phyloP scores from a whole-genome alignment of 208 protist genomes.

The Porcisia deanei region DNA sequence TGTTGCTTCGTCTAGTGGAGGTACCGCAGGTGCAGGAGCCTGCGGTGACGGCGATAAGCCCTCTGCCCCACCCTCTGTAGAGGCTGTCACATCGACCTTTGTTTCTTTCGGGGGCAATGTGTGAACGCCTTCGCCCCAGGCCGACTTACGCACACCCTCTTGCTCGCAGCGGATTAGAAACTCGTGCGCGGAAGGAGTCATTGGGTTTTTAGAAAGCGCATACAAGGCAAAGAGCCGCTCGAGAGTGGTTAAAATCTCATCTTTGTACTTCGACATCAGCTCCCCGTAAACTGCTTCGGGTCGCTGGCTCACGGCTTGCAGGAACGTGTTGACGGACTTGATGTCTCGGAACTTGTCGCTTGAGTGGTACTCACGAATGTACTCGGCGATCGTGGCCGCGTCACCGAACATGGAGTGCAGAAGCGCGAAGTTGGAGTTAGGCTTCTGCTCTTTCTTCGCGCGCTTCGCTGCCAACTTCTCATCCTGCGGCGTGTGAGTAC shows the following conservation, averaged over 20 bases:
- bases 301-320: conserved; percentile 71
- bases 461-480: conserved; percentile 27
- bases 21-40: not conserved
- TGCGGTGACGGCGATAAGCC: not conserved
- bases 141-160: conserved; percentile 55
- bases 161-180: conserved; percentile 87
- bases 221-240: conserved; percentile 69
- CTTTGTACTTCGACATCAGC: conserved; percentile 56
- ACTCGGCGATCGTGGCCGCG: conserved; percentile 56
- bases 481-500: conserved; percentile 14
- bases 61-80: not conserved
- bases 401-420: conserved; percentile 47
- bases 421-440: conserved; percentile 59
- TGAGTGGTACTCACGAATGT: conserved; percentile 49
- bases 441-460: conserved; percentile 43
- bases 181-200: conserved; percentile 65
- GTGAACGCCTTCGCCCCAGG: conserved; percentile 37
- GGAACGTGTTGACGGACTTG: conserved; percentile 65
- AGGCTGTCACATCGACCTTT: not conserved
- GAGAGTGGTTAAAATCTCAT: conserved; percentile 50
- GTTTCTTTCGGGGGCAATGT: conserved; percentile 20
- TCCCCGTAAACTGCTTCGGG: conserved; percentile 44
- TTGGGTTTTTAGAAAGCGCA: conserved; percentile 36
- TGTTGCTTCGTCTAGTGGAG: conserved; percentile 23
- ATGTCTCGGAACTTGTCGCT: conserved; percentile 48